A percentile compares a stretch with the other conserved stretches of the same genome.
Evolutionary conservation across 768 basidiomycete species (phyloP).

Genomic region (Saitozyma podzolica): DNA sequence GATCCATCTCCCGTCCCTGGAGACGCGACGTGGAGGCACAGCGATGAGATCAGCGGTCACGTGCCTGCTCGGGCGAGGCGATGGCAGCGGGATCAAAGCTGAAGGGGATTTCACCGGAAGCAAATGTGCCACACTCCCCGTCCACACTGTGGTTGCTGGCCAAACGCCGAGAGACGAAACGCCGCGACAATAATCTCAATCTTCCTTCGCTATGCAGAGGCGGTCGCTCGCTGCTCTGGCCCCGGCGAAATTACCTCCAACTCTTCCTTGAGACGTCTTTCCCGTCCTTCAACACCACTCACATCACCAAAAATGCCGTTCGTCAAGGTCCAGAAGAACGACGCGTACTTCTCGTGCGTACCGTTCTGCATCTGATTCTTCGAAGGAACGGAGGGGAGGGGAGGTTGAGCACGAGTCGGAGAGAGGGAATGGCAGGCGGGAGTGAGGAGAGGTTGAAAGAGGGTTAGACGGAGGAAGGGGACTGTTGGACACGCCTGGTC

Average conservation of each 20-base stretch:
- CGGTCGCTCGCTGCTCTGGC: too few species aligned
- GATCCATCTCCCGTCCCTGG: neutral
- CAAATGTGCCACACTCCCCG: too few species aligned
- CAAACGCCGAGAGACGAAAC: too few species aligned
- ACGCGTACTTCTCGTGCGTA: slow-evolving; percentile 82
- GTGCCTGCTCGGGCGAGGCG: neutral
- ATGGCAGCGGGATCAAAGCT: neutral
- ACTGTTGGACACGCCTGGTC: slow-evolving; percentile 8
- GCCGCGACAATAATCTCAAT: too few species aligned
- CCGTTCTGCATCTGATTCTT: slow-evolving; percentile 10
- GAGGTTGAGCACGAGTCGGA: too few species aligned
- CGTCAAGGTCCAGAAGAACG: slow-evolving; percentile 94
- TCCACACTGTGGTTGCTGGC: too few species aligned
- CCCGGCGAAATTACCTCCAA: too few species aligned
- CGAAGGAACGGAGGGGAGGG: slow-evolving; percentile 2
- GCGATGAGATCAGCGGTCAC: neutral
- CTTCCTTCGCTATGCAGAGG: too few species aligned
- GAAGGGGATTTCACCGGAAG: neutral
- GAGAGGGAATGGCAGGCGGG: neutral
- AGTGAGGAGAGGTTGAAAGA: neutral
- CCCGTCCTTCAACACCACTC: too few species aligned
- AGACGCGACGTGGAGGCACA: slow-evolving; percentile 14
- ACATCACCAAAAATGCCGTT: slow-evolving; percentile 65
- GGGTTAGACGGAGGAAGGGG: neutral
- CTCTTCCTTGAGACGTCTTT: too few species aligned